Base-by-base conservation (phyloP, 2,329 filamentous ascomycete species). In the Penicillium sp. region DNA sequence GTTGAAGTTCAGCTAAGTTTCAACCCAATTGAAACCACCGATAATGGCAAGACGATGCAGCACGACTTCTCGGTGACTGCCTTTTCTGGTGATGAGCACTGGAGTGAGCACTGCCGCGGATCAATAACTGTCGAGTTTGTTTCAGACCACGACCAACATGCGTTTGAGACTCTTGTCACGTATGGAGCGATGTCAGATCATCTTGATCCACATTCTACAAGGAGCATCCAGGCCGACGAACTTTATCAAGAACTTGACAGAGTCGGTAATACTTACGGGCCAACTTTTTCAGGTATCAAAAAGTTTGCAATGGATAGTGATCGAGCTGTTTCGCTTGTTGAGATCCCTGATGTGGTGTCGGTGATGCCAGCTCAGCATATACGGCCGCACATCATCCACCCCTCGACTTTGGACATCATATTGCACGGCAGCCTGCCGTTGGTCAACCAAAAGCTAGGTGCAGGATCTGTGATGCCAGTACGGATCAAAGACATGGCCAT, bases 311-410 rank as follows among this genome's bases (percentile, higher is more conserved):
- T 5, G 5, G 9, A 30, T 9, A 9, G 9, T 30, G 5, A 5
- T 9, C 26, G 9, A 9, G 26, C 26, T 9, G 9, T 9, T 5
- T 30, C 5, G 5, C 5, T 5, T 30, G 61, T 70, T 1, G 62
- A 60, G 1, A 62, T 70, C 16, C 64, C 67, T 5, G 63, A 71
- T 56, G 63, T 69, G 20, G 54, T 55, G 9, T 52, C 60, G 26
- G 54, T 61, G 5, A 74, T 73, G 70, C 69, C 71, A n/a, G 65
- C 67, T 23, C 60, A 62, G 1, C 69, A 64, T 57, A 57, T 68
- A 30, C 64, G 68, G 35, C 55, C 64, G 0, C 69, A 72, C 55
- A 33, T 71, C 6, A 67, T 73, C 26, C 71, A 74, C 21, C 71
- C 71, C 14, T 61, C 65, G 12, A 71, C 70, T 1, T 61, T 74